Conservation (phyloP, 192 early-diverging fungal species). For the Gonapodya prolifera region DNA sequence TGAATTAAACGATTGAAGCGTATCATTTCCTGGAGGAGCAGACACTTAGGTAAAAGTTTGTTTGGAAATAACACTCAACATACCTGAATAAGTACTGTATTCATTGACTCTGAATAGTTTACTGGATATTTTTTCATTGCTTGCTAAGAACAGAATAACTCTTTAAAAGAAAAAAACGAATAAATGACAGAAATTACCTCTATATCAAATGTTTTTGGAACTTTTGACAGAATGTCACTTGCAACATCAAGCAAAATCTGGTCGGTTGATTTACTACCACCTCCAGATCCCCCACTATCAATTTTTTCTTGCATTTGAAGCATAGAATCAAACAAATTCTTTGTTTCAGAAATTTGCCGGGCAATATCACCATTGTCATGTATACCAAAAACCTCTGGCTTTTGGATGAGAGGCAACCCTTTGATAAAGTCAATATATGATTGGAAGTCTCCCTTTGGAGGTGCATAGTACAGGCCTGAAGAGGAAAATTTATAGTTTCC, state of each 20-base stretch:
- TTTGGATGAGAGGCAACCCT: slow-evolving; percentile 39
- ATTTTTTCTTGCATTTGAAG: slow-evolving; percentile 40
- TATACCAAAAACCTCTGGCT: slow-evolving; percentile 53
- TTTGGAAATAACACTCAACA: neutral
- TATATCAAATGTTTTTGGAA: slow-evolving; percentile 23
- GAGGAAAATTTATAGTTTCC: slow-evolving; percentile 13
- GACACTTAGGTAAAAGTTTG: slow-evolving; percentile 54
- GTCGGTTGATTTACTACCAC: slow-evolving; percentile 36
- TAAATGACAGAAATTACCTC: neutral
- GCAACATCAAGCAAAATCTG: slow-evolving; percentile 44
- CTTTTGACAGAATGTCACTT: slow-evolving; percentile 39
- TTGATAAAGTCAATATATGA: slow-evolving; percentile 40
- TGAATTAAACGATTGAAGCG: slow-evolving; percentile 46
- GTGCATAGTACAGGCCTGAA: slow-evolving; percentile 31
- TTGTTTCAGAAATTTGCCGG: slow-evolving; percentile 42
- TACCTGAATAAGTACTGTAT: slow-evolving; percentile 16
- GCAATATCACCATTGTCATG: slow-evolving; percentile 59
- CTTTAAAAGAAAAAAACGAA: neutral
- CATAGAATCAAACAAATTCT: slow-evolving; percentile 39
- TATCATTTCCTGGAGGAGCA: slow-evolving; percentile 51
- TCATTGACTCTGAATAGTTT: slow-evolving; percentile 46
- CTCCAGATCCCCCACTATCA: slow-evolving; percentile 14
- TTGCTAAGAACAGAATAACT: neutral
- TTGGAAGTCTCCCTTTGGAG: slow-evolving; percentile 21
- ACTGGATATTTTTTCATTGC: slow-evolving; percentile 39